phyloP scores from a whole-genome alignment of 345 rosid genomes.

The Lepidium africanum region DNA sequence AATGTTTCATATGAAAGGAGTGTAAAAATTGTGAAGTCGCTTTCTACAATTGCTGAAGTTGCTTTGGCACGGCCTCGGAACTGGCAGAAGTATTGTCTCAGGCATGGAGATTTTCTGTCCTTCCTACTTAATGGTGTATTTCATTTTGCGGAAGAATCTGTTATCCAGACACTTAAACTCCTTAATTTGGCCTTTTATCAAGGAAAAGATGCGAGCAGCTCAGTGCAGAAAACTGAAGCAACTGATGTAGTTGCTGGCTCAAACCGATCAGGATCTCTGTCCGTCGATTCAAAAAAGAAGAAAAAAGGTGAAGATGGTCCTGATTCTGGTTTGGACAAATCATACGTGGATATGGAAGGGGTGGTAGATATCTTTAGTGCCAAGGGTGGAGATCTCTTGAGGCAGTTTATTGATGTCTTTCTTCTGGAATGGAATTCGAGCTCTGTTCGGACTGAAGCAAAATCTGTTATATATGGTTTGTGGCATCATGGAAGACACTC shows the following conservation, averaged over 20 bases:
- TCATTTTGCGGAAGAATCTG: slow-evolving; percentile 89
- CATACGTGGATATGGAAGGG: slow-evolving; percentile 86
- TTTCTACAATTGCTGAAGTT: slow-evolving; percentile 89
- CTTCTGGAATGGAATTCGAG: slow-evolving; percentile 94
- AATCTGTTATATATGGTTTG: slow-evolving; percentile 77
- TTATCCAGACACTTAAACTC: slow-evolving; percentile 82
- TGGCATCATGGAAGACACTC: slow-evolving; percentile 92
- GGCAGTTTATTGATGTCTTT: slow-evolving; percentile 87
- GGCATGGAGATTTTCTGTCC: slow-evolving; percentile 73
- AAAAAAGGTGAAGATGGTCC: slow-evolving; percentile 83
- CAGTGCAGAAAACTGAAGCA: slow-evolving; percentile 57
- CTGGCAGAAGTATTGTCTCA: slow-evolving; percentile 97
- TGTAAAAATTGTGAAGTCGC: slow-evolving; percentile 87
- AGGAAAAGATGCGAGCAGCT: slow-evolving; percentile 71
- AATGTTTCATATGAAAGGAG: slow-evolving; percentile 83
- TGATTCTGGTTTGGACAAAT: slow-evolving; percentile 75
- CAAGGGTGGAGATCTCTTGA: slow-evolving; percentile 64
- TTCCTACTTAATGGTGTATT: slow-evolving; percentile 72
- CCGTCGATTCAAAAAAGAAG: slow-evolving; percentile 81
- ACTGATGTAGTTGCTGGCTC: slow-evolving; percentile 55
- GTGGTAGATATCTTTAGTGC: slow-evolving; percentile 66
- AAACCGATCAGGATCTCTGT: slow-evolving; percentile 57
- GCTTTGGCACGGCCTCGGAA: slow-evolving; percentile 91
- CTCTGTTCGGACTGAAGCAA: slow-evolving; percentile 90
- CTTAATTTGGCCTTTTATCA: slow-evolving; percentile 80